Evolutionary conservation across 2,329 filamentous ascomycete genomes (phyloP).

Genomic region (Pestalotiopsis sp.): DNA sequence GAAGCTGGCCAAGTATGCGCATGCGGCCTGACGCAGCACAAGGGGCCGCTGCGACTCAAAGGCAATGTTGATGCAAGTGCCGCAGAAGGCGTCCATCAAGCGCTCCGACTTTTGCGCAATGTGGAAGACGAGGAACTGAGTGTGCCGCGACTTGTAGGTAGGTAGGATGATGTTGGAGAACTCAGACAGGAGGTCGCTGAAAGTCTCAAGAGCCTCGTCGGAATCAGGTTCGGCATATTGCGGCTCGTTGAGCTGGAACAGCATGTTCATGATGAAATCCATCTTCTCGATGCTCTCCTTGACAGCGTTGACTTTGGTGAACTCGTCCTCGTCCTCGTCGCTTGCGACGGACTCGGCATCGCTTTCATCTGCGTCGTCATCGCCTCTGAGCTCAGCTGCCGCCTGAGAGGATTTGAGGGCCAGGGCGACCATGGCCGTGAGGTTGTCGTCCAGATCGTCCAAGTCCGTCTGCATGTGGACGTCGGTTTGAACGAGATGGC

Average conservation of each 20-base stretch:
- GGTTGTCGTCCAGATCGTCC: conserved; percentile 88
- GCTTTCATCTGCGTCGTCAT: conserved; percentile 58
- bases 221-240: conserved; percentile 71
- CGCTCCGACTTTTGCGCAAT: conserved; percentile 82
- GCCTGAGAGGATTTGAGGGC: conserved; percentile 45
- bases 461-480: conserved; percentile 93
- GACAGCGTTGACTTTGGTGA: conserved; percentile 68
- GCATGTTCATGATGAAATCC: conserved; percentile 83
- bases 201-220: conserved; percentile 69
- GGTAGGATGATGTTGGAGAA: conserved; percentile 88
- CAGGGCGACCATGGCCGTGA: conserved; percentile 72
- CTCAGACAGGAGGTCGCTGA: conserved; percentile 80
- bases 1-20: conserved; percentile 92
- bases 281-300: conserved; percentile 88
- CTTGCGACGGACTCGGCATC: conserved; percentile 73
- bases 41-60: conserved; percentile 72
- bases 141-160: conserved; percentile 88
- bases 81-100: conserved; percentile 81
- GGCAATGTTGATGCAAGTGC: conserved; percentile 72
- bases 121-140: conserved; percentile 95
- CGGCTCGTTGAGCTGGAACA: conserved; percentile 82
- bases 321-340: conserved; percentile 68
- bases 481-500: conserved; percentile 89
- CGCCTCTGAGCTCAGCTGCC: conserved; percentile 51
- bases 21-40: conserved; percentile 79